A percentile compares a stretch with the other conserved stretches of the same genome.
Evolutionary conservation across 352 stramenopile genomes (phyloP).

Genomic region (Phytopythium aichiense): DNA sequence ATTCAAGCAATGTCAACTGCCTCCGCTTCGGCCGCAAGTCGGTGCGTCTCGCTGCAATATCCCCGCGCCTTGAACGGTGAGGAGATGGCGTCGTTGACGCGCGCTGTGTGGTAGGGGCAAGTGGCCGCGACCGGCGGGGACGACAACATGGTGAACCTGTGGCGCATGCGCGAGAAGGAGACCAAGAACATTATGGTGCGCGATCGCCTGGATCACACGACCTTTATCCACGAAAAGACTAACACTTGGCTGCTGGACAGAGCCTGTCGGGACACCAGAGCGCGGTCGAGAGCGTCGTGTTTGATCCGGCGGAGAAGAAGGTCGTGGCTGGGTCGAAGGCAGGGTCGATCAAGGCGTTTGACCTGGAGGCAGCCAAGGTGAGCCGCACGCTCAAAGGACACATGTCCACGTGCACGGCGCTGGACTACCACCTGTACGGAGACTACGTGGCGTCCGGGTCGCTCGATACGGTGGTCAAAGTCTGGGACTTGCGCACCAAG

Average conservation of each 20-base stretch:
- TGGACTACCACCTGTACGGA: slow-evolving; percentile 85
- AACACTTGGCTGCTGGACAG: slow-evolving; percentile 17
- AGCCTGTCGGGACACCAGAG: slow-evolving; percentile 74
- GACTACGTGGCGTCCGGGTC: slow-evolving; percentile 84
- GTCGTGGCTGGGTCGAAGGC: slow-evolving; percentile 73
- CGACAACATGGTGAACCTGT: slow-evolving; percentile 82
- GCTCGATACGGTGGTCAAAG: slow-evolving; percentile 81
- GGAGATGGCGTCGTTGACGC: not conserved
- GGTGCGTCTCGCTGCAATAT: slow-evolving; percentile 22
- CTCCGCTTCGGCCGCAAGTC: slow-evolving; percentile 80
- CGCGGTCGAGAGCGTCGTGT: slow-evolving; percentile 74
- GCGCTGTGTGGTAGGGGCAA: slow-evolving; percentile 45
- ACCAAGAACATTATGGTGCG: slow-evolving; percentile 87
- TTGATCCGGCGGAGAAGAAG: slow-evolving; percentile 73
- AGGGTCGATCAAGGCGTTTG: slow-evolving; percentile 84
- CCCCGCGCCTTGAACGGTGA: no score
- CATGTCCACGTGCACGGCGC: slow-evolving; percentile 74
- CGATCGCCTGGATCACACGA: not conserved
- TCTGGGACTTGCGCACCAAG: slow-evolving; percentile 83
- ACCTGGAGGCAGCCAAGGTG: slow-evolving; percentile 76
- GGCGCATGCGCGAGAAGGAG: slow-evolving; percentile 81
- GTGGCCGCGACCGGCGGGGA: slow-evolving; percentile 71
- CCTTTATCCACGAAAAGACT: not conserved
- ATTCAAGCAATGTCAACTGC: slow-evolving; percentile 81
- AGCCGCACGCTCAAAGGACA: slow-evolving; percentile 78